Evolutionary conservation across 495 filamentous ascomycete genomes (phyloP).

Genomic region (Platismatia glauca): DNA sequence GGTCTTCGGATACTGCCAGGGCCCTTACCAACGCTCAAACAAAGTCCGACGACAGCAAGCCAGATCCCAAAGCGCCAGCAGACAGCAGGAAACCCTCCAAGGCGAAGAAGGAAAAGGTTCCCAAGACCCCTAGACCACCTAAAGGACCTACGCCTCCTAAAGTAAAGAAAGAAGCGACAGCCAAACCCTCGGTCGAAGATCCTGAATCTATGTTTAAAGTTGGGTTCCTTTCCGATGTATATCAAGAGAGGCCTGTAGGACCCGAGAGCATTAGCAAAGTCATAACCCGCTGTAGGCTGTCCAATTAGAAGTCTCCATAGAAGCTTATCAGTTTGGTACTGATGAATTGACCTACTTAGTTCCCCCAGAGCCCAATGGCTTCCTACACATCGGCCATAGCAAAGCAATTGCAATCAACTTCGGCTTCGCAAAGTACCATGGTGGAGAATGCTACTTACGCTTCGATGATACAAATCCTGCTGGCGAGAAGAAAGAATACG

Average conservation of each 20-base stretch:
- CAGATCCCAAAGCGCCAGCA: constrained; percentile 6
- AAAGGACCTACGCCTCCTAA: constrained; percentile 13
- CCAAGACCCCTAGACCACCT: constrained; percentile 2
- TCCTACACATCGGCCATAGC: constrained; percentile 81
- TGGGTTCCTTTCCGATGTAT: constrained; percentile 74
- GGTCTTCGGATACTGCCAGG: background rate
- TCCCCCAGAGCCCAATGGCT: constrained; percentile 76
- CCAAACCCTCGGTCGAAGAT: constrained; percentile 45
- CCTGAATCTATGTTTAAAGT: constrained; percentile 72
- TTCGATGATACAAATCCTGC: constrained; percentile 84
- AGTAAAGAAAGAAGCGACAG: constrained; percentile 18
- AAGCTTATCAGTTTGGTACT: background rate
- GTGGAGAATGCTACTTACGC: constrained; percentile 60
- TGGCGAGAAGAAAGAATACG: constrained; percentile 71
- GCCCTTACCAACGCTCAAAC: background rate
- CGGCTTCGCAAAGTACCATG: constrained; percentile 81
- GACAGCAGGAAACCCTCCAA: constrained; percentile 19
- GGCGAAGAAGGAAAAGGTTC: constrained; percentile 20
- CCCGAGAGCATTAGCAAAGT: constrained; percentile 47
- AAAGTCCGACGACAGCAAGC: background rate
- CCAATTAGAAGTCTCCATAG: background rate
- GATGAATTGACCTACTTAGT: constrained; percentile 42
- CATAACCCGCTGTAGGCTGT: constrained; percentile 16
- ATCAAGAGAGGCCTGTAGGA: constrained; percentile 61
- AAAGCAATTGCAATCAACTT: constrained; percentile 99